Percentiles rank a stretch among this genome's conserved stretches.
These are phyloP conservation scores for Lolium rigidum DNA, from an alignment of 176 grass and related monocot species.

Conservation along the genomic window DNA sequence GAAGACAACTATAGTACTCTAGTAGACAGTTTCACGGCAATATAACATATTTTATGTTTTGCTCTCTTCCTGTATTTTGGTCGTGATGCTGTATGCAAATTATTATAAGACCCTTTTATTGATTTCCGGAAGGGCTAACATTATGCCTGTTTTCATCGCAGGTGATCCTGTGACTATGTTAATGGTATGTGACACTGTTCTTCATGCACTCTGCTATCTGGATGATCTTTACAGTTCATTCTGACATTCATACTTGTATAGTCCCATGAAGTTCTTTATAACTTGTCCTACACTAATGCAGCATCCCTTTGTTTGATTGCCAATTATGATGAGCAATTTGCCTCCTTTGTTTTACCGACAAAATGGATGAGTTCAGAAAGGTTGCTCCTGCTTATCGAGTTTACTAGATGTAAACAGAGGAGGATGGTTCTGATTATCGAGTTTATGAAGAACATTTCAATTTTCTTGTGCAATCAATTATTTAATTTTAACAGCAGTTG, in stretches of 20 bases:
- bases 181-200: conserved; percentile 45
- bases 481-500: neutral
- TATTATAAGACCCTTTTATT: neutral
- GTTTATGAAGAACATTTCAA: no score
- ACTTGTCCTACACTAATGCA: neutral
- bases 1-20: neutral
- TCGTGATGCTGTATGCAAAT: neutral
- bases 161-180: conserved; percentile 81
- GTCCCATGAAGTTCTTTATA: neutral
- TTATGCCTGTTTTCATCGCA: conserved; percentile 81
- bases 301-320: conserved; percentile 8
- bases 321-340: conserved; percentile 1
- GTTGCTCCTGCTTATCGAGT: conserved; percentile 68
- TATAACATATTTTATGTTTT: neutral
- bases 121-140: conserved; percentile 45
- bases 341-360: conserved; percentile 30
- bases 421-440: conserved; percentile 66
- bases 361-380: conserved; percentile 59
- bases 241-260: neutral
- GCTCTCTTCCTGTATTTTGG: neutral
- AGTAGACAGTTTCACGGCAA: neutral
- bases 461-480: conserved; percentile 22
- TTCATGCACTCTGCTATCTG: neutral
- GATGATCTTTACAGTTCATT: neutral
- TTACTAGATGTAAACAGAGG: conserved; percentile 91